A percentile compares a stretch with the other conserved stretches of the same genome.
phyloP scores from a whole-genome alignment of 108 stramenopile genomes.

The Fragilaria crotonensis region DNA sequence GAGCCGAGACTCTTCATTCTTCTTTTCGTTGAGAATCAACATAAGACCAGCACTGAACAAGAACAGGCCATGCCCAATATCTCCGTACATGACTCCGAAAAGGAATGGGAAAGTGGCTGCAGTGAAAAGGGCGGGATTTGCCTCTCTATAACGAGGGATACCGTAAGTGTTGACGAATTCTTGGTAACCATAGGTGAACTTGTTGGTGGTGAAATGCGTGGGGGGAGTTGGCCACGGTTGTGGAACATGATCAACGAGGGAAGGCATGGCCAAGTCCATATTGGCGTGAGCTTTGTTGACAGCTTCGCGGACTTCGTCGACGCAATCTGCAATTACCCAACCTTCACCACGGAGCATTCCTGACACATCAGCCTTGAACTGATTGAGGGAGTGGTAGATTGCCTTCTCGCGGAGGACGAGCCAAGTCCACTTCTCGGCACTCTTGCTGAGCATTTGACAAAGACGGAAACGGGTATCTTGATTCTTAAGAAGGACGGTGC shows the following conservation, averaged over 20 bases:
- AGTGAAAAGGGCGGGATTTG: constrained; percentile 97
- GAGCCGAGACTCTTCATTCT: constrained; percentile 63
- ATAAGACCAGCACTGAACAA: constrained; percentile 77
- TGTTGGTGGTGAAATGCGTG: constrained; percentile 94
- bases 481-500: constrained; percentile 91
- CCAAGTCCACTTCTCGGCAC: constrained; percentile 89
- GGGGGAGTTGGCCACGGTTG: constrained; percentile 94
- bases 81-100: constrained; percentile 99
- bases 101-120: constrained; percentile 98
- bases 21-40: constrained; percentile 76
- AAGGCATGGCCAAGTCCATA: constrained; percentile 85
- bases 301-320: constrained; percentile 59
- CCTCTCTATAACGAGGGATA: constrained; percentile 96
- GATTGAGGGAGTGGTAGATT: constrained; percentile 96
- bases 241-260: constrained; percentile 79
- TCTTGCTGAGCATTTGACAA: constrained; percentile 82
- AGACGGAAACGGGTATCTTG: constrained; percentile 91
- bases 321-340: constrained; percentile 84
- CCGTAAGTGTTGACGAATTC: constrained; percentile 99
- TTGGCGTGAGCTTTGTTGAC: constrained; percentile 83
- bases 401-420: constrained; percentile 88
- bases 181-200: constrained; percentile 93
- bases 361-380: constrained; percentile 93
- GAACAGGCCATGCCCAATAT: constrained; percentile 93
- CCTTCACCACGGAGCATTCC: constrained; percentile 97